A percentile compares a stretch with the other conserved stretches of the same genome.
Evolutionary conservation across 148 eudicot genomes (phyloP).

Genomic region (Arbutus unedo): DNA sequence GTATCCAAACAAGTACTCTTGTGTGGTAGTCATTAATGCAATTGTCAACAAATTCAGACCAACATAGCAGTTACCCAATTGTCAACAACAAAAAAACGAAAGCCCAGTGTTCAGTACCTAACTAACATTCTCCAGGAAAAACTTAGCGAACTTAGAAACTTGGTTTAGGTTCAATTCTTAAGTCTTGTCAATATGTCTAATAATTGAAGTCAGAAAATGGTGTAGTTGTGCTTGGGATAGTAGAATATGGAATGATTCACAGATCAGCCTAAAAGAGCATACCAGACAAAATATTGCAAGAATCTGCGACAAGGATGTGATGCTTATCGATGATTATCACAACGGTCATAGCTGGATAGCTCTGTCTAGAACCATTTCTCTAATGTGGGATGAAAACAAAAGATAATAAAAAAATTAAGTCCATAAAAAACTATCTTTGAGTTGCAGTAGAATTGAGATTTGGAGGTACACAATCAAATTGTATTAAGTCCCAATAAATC

Average conservation of each 20-base stretch:
- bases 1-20: background rate
- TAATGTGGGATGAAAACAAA: background rate
- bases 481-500: background rate
- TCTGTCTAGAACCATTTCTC: background rate
- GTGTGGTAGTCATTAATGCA: background rate
- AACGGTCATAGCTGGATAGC: background rate
- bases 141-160: background rate
- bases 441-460: background rate
- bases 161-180: no score
- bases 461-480: background rate
- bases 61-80: no score
- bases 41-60: no score
- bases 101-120: no score
- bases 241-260: no score
- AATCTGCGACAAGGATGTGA: no score
- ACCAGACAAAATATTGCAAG: no score
- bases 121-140: no score
- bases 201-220: background rate
- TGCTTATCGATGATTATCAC: background rate
- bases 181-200: background rate
- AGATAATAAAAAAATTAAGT: background rate
- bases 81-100: no score
- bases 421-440: background rate
- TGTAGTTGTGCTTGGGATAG: background rate
- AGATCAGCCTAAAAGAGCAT: no score